Evolutionary conservation across 2,329 filamentous ascomycete genomes (phyloP).

Genomic region (Botrytis hyacinthi): DNA sequence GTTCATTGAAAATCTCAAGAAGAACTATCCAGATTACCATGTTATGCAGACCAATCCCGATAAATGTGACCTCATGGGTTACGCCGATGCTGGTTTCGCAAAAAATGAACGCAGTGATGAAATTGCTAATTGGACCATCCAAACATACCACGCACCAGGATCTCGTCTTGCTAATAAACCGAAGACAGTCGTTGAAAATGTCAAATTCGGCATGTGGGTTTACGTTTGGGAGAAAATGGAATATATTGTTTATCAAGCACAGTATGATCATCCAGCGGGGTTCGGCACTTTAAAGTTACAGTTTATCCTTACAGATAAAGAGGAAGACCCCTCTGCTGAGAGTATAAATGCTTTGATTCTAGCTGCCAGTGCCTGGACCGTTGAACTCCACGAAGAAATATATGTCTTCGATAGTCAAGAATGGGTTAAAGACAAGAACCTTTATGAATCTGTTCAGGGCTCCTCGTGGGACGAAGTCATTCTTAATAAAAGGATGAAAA

Average conservation of each 20-base stretch:
- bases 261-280: constrained; percentile 15
- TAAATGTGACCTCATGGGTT: constrained; percentile 29
- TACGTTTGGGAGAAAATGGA: constrained; percentile 25
- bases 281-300: neutral
- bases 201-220: constrained; percentile 26
- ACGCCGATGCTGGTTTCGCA: constrained; percentile 27
- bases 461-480: constrained; percentile 64
- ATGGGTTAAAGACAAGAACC: constrained; percentile 60
- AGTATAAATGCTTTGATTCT: constrained; percentile 51
- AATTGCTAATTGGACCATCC: constrained; percentile 16
- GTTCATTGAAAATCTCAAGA: constrained; percentile 22
- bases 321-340: neutral
- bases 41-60: constrained; percentile 19
- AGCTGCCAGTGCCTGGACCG: constrained; percentile 54
- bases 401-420: constrained; percentile 62
- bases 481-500: constrained; percentile 63
- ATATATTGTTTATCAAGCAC: constrained; percentile 28
- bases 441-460: constrained; percentile 55
- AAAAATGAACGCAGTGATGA: neutral
- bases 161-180: constrained; percentile 14
- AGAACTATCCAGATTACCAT: constrained; percentile 20
- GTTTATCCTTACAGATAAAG: constrained; percentile 18
- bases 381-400: constrained; percentile 60
- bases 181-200: constrained; percentile 21
- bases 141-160: constrained; percentile 17